A percentile compares a stretch with the other conserved stretches of the same genome.
Evolutionary conservation across 2,329 filamentous ascomycete species (phyloP).

Genomic region (Phialocephala sp.): DNA sequence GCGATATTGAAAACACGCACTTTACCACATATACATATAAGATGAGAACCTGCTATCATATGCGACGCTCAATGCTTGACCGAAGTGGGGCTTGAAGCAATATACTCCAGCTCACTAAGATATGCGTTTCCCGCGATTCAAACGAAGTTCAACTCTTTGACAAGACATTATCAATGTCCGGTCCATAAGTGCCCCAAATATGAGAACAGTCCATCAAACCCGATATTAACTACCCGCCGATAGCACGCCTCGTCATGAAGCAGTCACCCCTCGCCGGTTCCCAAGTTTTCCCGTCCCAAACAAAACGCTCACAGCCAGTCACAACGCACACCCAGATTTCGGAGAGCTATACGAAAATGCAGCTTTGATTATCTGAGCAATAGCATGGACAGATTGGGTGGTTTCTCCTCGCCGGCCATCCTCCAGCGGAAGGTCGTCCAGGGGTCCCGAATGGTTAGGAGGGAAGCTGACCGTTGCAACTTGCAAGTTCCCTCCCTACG

Average conservation of each 20-base stretch:
- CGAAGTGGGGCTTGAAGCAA: neutral
- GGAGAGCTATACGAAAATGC: neutral
- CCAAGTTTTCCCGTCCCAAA: neutral
- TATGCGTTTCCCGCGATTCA: slow-evolving; percentile 8
- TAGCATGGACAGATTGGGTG: neutral
- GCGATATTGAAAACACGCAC: neutral
- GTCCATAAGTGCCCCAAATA: neutral
- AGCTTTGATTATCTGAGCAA: slow-evolving; percentile 8
- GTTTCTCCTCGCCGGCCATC: neutral
- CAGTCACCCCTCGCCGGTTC: slow-evolving; percentile 1
- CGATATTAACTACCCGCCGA: slow-evolving; percentile 7
- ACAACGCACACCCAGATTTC: neutral
- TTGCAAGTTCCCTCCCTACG: neutral
- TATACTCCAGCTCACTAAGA: slow-evolving; percentile 6
- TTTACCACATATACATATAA: neutral
- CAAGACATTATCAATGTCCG: neutral
- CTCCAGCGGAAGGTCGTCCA: slow-evolving; percentile 2
- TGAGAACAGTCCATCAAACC: slow-evolving; percentile 5
- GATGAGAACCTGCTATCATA: neutral
- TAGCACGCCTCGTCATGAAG: slow-evolving; percentile 11
- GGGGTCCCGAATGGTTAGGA: neutral
- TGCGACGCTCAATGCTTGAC: neutral
- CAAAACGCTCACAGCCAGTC: neutral
- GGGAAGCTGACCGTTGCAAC: neutral
- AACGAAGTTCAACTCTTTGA: slow-evolving; percentile 2